Evolutionary conservation across 257 asterid genomes (phyloP).

Genomic region (Gentiana straminea): DNA sequence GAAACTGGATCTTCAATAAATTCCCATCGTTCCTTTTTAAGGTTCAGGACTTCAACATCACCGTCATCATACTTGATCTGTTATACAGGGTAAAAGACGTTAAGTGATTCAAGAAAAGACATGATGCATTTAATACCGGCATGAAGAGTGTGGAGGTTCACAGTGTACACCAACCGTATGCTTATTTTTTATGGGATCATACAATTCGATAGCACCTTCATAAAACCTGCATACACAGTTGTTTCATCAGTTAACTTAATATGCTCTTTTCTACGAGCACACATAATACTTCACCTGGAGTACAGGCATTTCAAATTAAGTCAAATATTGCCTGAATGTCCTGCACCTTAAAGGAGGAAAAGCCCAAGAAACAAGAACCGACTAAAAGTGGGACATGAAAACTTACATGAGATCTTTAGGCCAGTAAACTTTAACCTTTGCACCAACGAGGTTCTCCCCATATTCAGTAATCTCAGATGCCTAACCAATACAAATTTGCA

Average conservation of each 20-base stretch:
- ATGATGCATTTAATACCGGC: slow-evolving; percentile 4
- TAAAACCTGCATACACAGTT: slow-evolving; percentile 49
- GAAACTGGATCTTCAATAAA: slow-evolving; percentile 34
- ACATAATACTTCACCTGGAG: too few species aligned
- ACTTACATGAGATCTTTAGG: slow-evolving; percentile 70
- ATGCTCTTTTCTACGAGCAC: too few species aligned
- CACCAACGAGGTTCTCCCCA: slow-evolving; percentile 60
- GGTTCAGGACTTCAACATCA: slow-evolving; percentile 60
- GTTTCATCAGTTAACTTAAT: too few species aligned
- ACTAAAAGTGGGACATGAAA: background rate
- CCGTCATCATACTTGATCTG: slow-evolving; percentile 79
- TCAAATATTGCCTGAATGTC: too few species aligned
- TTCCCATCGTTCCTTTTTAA: slow-evolving; percentile 50
- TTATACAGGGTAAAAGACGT: slow-evolving; percentile 5
- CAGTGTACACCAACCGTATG: slow-evolving; percentile 50
- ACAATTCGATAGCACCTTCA: slow-evolving; percentile 56
- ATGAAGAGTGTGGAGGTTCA: slow-evolving; percentile 12
- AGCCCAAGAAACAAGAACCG: background rate
- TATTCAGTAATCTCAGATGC: slow-evolving; percentile 30
- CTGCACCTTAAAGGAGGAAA: too few species aligned
- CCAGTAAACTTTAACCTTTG: slow-evolving; percentile 87
- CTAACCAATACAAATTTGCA: slow-evolving; percentile 25
- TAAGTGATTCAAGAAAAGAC: slow-evolving; percentile 6
- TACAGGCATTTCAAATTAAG: too few species aligned
- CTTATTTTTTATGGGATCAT: slow-evolving; percentile 65